Percentiles rank a stretch among this genome's conserved stretches.
phyloP scores from a whole-genome alignment of 768 basidiomycete genomes.

The Trametes cubensis region DNA sequence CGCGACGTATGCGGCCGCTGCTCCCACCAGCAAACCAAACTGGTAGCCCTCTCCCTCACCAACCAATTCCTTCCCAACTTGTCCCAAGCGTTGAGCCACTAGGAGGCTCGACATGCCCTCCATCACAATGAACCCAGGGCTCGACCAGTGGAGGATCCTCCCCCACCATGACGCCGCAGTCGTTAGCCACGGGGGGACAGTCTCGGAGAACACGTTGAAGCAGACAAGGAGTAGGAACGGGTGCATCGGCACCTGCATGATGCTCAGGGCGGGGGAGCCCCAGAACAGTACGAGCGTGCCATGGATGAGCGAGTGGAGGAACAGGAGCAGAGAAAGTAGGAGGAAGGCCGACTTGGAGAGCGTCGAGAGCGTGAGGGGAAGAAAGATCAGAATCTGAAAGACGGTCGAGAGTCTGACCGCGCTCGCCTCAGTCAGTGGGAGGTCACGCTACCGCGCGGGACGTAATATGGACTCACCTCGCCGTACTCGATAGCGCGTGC shows the following conservation, averaged over 20 bases:
- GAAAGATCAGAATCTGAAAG: constrained; percentile 79
- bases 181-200: constrained; percentile 58
- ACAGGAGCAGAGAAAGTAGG: constrained; percentile 76
- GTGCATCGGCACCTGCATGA: constrained; percentile 85
- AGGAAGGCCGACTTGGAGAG: constrained; percentile 81
- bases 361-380: constrained; percentile 83
- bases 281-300: constrained; percentile 75
- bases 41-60: constrained; percentile 76
- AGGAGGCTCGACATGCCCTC: constrained; percentile 85
- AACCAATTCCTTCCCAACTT: constrained; percentile 72
- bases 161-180: constrained; percentile 74
- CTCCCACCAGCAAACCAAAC: constrained; percentile 72
- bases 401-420: constrained; percentile 67
- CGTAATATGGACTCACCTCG: constrained; percentile 45
- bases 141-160: constrained; percentile 64
- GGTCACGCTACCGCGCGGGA: constrained; percentile 5
- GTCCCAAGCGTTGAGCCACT: constrained; percentile 80
- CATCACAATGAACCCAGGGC: constrained; percentile 78
- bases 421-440: constrained; percentile 16
- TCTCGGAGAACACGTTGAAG: constrained; percentile 80
- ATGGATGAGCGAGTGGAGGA: constrained; percentile 78
- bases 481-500: constrained; percentile 65
- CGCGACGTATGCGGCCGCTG: constrained; percentile 77
- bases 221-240: constrained; percentile 83
- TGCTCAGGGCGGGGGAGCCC: constrained; percentile 69